These are phyloP conservation scores for Microdochium trichocladiopsis DNA, from an alignment of 2,329 filamentous ascomycete genomes.

Conservation along the genomic window DNA sequence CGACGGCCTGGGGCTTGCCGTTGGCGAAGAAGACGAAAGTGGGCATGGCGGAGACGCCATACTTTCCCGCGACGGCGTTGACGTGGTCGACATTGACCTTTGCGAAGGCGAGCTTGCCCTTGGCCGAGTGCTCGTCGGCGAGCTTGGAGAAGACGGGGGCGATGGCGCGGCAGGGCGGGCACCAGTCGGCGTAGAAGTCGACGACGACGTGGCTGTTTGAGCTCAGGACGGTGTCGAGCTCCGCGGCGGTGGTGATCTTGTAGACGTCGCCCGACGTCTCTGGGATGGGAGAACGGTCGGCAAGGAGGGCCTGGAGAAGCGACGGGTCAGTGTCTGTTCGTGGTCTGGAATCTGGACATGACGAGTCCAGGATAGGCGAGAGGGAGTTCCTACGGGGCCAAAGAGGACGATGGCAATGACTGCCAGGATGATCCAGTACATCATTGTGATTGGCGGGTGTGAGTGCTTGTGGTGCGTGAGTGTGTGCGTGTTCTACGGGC, in stretches of 20 bases:
- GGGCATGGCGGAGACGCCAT: slow-evolving; percentile 48
- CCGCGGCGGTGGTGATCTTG: slow-evolving; percentile 32
- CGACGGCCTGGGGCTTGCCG: slow-evolving; percentile 35
- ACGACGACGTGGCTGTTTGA: slow-evolving; percentile 43
- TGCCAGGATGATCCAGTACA: neutral
- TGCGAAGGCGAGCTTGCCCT: slow-evolving; percentile 42
- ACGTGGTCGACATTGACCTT: slow-evolving; percentile 53
- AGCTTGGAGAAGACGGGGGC: slow-evolving; percentile 45
- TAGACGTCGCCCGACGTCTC: slow-evolving; percentile 9
- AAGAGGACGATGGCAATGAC: neutral
- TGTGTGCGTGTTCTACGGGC: neutral
- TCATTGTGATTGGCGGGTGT: neutral
- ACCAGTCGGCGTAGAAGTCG: slow-evolving; percentile 55
- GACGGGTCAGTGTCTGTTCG: neutral
- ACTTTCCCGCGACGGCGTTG: slow-evolving; percentile 38
- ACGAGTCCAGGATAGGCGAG: neutral
- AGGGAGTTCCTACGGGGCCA: neutral
- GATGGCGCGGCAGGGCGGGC: slow-evolving; percentile 53
- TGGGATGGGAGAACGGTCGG: neutral
- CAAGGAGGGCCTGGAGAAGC: neutral
- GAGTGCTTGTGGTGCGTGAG: neutral
- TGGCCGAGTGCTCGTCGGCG: slow-evolving; percentile 28
- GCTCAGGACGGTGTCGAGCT: slow-evolving; percentile 42
- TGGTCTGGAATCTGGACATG: no score
- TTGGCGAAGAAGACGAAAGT: slow-evolving; percentile 55